Evolutionary conservation across 768 basidiomycete genomes (phyloP).

Genomic region (Macrocybe gigantea): DNA sequence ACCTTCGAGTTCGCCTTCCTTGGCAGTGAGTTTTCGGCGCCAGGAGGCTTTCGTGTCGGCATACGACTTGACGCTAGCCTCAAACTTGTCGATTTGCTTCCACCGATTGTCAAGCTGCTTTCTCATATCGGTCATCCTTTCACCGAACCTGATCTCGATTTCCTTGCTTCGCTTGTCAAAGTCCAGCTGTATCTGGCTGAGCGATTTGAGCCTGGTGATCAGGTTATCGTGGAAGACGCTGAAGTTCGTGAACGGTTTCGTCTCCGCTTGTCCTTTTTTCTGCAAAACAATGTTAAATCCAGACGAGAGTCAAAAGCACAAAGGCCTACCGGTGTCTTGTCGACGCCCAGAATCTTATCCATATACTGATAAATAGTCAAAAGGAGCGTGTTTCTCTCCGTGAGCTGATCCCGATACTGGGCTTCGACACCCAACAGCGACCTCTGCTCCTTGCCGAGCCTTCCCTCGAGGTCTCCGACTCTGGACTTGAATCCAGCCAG

Average conservation of each 20-base stretch:
- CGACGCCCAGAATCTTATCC: conserved; percentile 88
- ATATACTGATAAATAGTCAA: conserved; percentile 93
- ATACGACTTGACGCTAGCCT: conserved; percentile 75
- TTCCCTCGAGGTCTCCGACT: conserved; percentile 69
- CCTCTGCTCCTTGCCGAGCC: conserved; percentile 79
- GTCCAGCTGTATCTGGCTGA: conserved; percentile 78
- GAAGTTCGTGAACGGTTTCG: conserved; percentile 93
- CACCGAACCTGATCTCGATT: conserved; percentile 63
- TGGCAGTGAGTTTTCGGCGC: conserved; percentile 75
- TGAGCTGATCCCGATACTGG: conserved; percentile 87
- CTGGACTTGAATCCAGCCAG: conserved; percentile 51
- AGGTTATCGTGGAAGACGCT: conserved; percentile 92
- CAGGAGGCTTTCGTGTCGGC: conserved; percentile 78
- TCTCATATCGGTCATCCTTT: conserved; percentile 72
- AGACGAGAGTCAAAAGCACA: neutral
- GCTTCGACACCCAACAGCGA: conserved; percentile 63
- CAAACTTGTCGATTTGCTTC: conserved; percentile 92
- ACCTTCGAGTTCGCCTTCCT: conserved; percentile 87
- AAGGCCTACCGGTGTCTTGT: conserved; percentile 70
- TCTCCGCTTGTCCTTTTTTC: conserved; percentile 79
- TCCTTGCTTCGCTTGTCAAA: conserved; percentile 86
- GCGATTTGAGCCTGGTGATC: conserved; percentile 76
- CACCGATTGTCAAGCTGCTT: conserved; percentile 85
- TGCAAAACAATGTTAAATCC: conserved; percentile 16
- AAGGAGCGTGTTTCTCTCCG: conserved; percentile 87